Evolutionary conservation across 169 alveolate genomes (phyloP), one percentile per base, ranked within the genome.

Genomic region (Eimeria necatrix): DNA sequence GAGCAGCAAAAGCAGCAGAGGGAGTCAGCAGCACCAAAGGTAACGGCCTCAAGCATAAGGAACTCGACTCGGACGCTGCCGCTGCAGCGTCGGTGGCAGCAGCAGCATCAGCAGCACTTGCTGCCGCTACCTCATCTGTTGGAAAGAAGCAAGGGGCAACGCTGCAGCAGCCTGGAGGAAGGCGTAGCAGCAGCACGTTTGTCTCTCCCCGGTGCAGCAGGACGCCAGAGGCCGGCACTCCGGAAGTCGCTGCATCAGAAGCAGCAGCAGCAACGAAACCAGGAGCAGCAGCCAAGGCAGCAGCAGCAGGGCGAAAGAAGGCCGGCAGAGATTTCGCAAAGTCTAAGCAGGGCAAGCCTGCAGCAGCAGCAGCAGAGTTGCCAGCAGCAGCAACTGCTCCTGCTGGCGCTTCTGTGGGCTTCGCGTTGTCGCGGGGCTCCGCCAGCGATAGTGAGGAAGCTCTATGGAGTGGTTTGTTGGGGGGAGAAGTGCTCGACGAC

Each of bases 171-270:
- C 46, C 24, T 0, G 52, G 81, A 24, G 49, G 88, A 60, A 12
- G 51, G 6, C 20, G 84, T 56, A 80, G 88, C 88, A 80, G 70
- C 88, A 80, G 88, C 88, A 52, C 49, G 51, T 80, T 51, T 22
- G 22, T 80, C 10, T 51, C 88, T 7, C 88, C 88, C 49, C 88
- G 49, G 71, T 49, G 88, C 71, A 80, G 88, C 88, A 80, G 51
- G 48, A 48, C 88, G 20, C 88, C 88, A 6, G 51, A 22, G 22
- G 71, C 68, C 9, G 88, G 26, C 70, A 10, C 70, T 12, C 49
- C 68, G 51, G 88, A 80, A 80, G 71, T 14, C 10, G 88, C 71
- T 10, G 22, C 52, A 51, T 20, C 16, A 2, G n/a, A 60, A 49
- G 71, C 12, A 51, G 24, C 20, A 80, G 68, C 71, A 73, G 59